These are phyloP conservation scores for Penicillium antarcticum DNA, from an alignment of 495 filamentous ascomycete species.

Conservation along the genomic window DNA sequence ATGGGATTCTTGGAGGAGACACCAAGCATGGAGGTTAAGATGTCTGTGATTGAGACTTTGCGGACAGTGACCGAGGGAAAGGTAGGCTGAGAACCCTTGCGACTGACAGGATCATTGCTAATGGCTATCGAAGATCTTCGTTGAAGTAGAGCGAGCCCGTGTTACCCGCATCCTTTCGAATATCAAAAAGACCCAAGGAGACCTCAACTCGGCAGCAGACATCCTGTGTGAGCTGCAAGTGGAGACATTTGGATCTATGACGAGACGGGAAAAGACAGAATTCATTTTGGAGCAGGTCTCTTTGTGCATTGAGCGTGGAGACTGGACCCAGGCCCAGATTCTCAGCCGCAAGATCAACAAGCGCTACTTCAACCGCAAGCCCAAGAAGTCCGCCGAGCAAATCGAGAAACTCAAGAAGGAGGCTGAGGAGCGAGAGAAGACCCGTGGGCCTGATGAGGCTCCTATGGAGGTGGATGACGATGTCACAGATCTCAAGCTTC, in stretches of 20 bases:
- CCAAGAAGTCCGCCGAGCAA: slow-evolving; percentile 82
- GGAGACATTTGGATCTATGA: slow-evolving; percentile 98
- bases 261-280: slow-evolving; percentile 92
- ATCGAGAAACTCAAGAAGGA: slow-evolving; percentile 86
- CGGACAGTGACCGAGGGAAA: slow-evolving; percentile 98
- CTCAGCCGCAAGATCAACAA: slow-evolving; percentile 96
- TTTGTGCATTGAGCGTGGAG: slow-evolving; percentile 90
- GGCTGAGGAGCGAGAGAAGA: slow-evolving; percentile 76
- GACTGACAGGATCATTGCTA: not conserved
- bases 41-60: slow-evolving; percentile 89
- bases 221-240: slow-evolving; percentile 97
- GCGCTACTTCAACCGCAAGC: slow-evolving; percentile 80
- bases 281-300: slow-evolving; percentile 96
- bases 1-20: slow-evolving; percentile 86
- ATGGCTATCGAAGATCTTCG: slow-evolving; percentile 69
- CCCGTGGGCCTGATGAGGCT: slow-evolving; percentile 63
- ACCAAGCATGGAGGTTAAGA: slow-evolving; percentile 78
- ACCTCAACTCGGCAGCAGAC: slow-evolving; percentile 84
- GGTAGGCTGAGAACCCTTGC: slow-evolving; percentile 39
- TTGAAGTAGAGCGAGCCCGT: slow-evolving; percentile 95
- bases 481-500: slow-evolving; percentile 92
- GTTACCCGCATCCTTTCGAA: slow-evolving; percentile 91
- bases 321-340: slow-evolving; percentile 95
- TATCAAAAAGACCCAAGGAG: slow-evolving; percentile 93
- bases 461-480: slow-evolving; percentile 79